phyloP scores from a whole-genome alignment of 1,284 basidiomycete species.

The Trichosporon inkin region DNA sequence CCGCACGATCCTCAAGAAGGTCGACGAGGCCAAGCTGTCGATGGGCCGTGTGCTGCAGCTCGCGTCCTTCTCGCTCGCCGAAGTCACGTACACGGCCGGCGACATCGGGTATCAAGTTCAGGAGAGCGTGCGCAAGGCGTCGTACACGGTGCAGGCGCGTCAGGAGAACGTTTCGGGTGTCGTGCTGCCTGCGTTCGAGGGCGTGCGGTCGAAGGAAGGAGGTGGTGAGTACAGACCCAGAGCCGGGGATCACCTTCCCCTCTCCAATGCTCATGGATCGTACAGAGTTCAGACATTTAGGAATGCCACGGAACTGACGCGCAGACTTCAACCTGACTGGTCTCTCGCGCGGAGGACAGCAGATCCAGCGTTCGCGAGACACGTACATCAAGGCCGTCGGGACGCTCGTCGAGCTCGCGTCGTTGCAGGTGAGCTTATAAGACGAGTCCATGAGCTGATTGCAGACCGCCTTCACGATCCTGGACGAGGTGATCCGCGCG shows the following conservation, averaged over 20 bases:
- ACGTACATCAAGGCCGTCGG: conserved; percentile 96
- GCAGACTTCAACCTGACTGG: conserved; percentile 97
- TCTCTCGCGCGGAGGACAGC: conserved; percentile 92
- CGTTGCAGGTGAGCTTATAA: conserved; percentile 57
- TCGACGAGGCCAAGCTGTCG: conserved; percentile 97
- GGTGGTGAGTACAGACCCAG: conserved; percentile 74
- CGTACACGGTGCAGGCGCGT: conserved; percentile 87
- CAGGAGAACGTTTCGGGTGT: conserved; percentile 99
- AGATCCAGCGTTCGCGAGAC: conserved; percentile 87
- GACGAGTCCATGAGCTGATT: conserved; percentile 5
- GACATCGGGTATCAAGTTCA: conserved; percentile 93
- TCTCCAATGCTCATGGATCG: too few species aligned
- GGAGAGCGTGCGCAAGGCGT: conserved; percentile 64
- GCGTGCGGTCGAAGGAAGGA: conserved; percentile 68
- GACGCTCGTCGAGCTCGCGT: conserved; percentile 94
- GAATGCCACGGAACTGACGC: too few species aligned
- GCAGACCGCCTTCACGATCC: conserved; percentile 95
- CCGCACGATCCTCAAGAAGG: conserved; percentile 79
- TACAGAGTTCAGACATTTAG: too few species aligned
- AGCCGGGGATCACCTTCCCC: too few species aligned
- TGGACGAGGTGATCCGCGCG: conserved; percentile 97
- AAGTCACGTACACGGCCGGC: conserved; percentile 95
- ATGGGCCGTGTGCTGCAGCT: conserved; percentile 99
- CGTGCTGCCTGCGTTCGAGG: conserved; percentile 91
- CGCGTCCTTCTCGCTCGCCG: conserved; percentile 96